phyloP scores from a whole-genome alignment of 2,329 filamentous ascomycete genomes.

The Fonsecaea pedrosoi region DNA sequence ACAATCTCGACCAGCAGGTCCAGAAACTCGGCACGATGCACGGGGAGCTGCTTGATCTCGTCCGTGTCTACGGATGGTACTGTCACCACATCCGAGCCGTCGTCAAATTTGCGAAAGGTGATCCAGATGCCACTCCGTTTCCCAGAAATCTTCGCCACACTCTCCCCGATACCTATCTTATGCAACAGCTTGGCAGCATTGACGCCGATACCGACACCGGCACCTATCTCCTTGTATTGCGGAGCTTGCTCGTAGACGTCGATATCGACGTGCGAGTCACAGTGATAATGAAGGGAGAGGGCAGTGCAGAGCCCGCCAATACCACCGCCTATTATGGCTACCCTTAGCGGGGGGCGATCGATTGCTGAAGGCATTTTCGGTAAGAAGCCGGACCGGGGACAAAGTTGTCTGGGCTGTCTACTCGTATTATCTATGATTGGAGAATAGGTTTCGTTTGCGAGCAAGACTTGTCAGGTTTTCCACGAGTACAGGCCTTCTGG shows the following conservation, averaged over 20 bases:
- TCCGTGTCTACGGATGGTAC: slow-evolving; percentile 41
- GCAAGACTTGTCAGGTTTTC: not conserved
- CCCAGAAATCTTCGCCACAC: slow-evolving; percentile 43
- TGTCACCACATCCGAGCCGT: slow-evolving; percentile 45
- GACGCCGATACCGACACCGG: slow-evolving; percentile 34
- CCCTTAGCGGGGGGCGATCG: slow-evolving; percentile 33
- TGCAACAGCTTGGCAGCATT: slow-evolving; percentile 33
- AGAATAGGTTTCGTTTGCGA: not conserved
- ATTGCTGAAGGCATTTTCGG: slow-evolving; percentile 18
- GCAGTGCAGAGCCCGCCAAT: slow-evolving; percentile 49
- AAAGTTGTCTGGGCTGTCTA: not conserved
- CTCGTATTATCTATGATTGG: not conserved
- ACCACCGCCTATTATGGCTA: slow-evolving; percentile 51
- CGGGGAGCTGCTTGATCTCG: slow-evolving; percentile 21
- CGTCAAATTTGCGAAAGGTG: slow-evolving; percentile 47
- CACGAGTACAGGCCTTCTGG: not conserved
- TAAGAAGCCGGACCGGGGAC: not conserved
- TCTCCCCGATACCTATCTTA: slow-evolving; percentile 45
- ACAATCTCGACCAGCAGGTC: slow-evolving; percentile 51
- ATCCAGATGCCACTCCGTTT: slow-evolving; percentile 45
- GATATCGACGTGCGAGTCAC: slow-evolving; percentile 37
- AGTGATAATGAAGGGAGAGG: slow-evolving; percentile 48
- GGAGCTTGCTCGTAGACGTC: slow-evolving; percentile 41
- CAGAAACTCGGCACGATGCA: slow-evolving; percentile 49
- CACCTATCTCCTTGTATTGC: slow-evolving; percentile 36